These are phyloP conservation scores for Starmerella asiatica DNA, from an alignment of 805 yeast species.

Conservation along the genomic window DNA sequence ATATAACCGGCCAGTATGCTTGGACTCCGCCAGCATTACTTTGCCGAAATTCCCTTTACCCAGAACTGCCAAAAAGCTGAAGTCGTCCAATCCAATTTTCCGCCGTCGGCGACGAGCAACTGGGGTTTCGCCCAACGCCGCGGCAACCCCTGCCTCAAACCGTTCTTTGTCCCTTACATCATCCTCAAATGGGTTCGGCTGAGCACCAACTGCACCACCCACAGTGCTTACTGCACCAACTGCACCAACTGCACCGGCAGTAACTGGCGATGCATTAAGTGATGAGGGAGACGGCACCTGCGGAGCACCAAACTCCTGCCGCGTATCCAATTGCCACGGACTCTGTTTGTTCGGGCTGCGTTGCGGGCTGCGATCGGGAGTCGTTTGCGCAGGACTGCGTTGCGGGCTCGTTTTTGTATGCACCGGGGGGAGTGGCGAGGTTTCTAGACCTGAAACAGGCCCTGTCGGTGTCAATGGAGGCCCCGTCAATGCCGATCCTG, in stretches of 20 bases:
- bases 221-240: too few relatives aligned
- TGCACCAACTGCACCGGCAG: too few relatives aligned
- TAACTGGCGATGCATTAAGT: too few relatives aligned
- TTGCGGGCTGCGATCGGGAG: neutral
- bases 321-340: too few relatives aligned
- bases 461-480: too few relatives aligned
- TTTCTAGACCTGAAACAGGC: too few relatives aligned
- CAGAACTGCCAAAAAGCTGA: slow-evolving; percentile 81
- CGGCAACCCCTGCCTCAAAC: neutral
- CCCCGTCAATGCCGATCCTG: neutral
- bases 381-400: too few relatives aligned
- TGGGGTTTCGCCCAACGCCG: neutral
- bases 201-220: too few relatives aligned
- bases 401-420: neutral
- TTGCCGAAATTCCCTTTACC: slow-evolving; percentile 99
- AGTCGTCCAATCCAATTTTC: slow-evolving; percentile 77
- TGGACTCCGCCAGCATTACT: slow-evolving; percentile 91
- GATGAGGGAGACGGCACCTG: too few relatives aligned
- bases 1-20: slow-evolving; percentile 65
- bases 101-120: slow-evolving; percentile 14
- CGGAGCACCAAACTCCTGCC: too few relatives aligned
- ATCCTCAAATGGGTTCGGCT: too few relatives aligned
- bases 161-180: neutral
- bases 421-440: neutral
- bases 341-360: neutral